A percentile compares a stretch with the other conserved stretches of the same genome.
phyloP scores from a whole-genome alignment of 345 rosid genomes.

The Sapria himalayana region DNA sequence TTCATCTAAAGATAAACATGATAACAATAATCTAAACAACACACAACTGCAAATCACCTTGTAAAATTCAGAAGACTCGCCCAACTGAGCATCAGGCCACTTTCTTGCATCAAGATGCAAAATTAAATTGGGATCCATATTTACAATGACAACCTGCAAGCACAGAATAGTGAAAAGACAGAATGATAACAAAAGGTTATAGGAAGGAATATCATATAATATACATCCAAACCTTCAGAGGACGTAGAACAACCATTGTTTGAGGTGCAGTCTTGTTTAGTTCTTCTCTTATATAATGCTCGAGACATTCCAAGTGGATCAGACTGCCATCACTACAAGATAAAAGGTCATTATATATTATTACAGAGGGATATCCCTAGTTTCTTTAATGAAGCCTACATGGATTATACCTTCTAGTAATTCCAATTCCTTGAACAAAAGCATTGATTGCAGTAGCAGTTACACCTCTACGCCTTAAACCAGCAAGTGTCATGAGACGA shows the following conservation, averaged over 20 bases:
- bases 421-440: constrained; percentile 84
- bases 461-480: constrained; percentile 82
- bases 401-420: constrained; percentile 61
- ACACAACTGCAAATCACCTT: constrained; percentile 24
- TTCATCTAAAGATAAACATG: too few relatives aligned
- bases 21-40: too few relatives aligned
- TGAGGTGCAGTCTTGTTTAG: constrained; percentile 72
- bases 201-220: constrained; percentile 3
- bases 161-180: too few relatives aligned
- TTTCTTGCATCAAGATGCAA: constrained; percentile 75
- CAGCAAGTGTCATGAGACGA: constrained; percentile 90
- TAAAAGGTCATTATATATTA: constrained; percentile 4
- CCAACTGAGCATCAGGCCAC: constrained; percentile 78
- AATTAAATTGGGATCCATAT: constrained; percentile 34
- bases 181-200: constrained; percentile 2
- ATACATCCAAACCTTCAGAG: constrained; percentile 63
- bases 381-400: constrained; percentile 1
- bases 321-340: constrained; percentile 63
- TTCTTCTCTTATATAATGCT: constrained; percentile 91
- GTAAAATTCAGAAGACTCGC: constrained; percentile 53
- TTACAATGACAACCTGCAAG: constrained; percentile 62
- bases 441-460: constrained; percentile 70
- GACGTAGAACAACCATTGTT: constrained; percentile 67
- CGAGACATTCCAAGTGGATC: constrained; percentile 75
- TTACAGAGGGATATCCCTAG: neutral